Conservation (phyloP, 208 protist genomes). For the Crithidia fasciculata region DNA sequence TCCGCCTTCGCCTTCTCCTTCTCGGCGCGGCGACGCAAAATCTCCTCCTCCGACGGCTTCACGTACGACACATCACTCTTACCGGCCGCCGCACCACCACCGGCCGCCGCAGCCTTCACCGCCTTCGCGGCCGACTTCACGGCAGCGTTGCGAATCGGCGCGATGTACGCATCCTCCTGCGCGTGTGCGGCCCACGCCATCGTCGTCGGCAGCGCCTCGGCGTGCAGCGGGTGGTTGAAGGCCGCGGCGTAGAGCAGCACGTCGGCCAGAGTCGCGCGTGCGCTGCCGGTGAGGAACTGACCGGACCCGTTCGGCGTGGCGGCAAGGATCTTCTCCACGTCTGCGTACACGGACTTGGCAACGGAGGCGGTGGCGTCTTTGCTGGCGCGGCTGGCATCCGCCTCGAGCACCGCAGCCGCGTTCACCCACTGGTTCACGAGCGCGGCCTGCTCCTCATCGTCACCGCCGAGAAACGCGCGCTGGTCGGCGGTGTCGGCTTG, state of each 20-base stretch:
- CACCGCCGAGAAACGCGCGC: conserved; percentile 42
- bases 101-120: conserved; percentile 4
- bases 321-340: conserved; percentile 58
- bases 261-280: conserved; percentile 69
- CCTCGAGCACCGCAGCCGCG: conserved; percentile 39
- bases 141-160: conserved; percentile 33
- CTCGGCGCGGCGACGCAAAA: conserved; percentile 70
- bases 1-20: conserved; percentile 77
- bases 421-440: conserved; percentile 72
- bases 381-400: conserved; percentile 22
- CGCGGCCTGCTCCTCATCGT: conserved; percentile 28
- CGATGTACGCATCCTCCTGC: conserved; percentile 49
- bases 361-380: conserved; percentile 32
- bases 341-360: conserved; percentile 44
- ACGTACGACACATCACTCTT: conserved; percentile 46
- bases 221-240: conserved; percentile 42
- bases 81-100: background rate
- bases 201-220: conserved; percentile 38
- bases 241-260: conserved; percentile 73
- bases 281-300: conserved; percentile 53
- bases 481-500: conserved; percentile 28
- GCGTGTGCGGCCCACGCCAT: conserved; percentile 47
- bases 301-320: conserved; percentile 19
- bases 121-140: conserved; percentile 9
- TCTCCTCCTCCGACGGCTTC: conserved; percentile 85